These are phyloP conservation scores for Saprolegnia diclina DNA, from an alignment of 352 stramenopile species.

Conservation along the genomic window DNA sequence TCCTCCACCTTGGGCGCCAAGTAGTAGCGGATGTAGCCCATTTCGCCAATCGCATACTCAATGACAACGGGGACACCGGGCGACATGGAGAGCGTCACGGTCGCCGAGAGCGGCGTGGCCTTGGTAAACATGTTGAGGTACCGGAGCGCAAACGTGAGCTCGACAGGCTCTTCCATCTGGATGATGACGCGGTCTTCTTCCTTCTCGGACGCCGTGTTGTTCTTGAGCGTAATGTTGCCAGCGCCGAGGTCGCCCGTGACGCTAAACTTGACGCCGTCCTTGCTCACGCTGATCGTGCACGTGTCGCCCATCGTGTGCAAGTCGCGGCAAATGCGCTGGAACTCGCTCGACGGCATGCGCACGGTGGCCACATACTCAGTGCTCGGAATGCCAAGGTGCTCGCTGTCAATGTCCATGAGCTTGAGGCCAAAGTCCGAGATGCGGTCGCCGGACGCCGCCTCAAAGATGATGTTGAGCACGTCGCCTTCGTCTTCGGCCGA, in stretches of 20 bases:
- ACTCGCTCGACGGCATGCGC: conserved; percentile 94
- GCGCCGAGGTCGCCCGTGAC: conserved; percentile 95
- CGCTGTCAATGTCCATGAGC: conserved; percentile 99
- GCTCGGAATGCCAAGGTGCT: conserved; percentile 98
- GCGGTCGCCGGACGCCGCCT: conserved; percentile 89
- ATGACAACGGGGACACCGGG: conserved; percentile 97
- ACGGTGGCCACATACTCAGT: conserved; percentile 97
- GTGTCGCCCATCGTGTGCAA: conserved; percentile 98
- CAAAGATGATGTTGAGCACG: conserved; percentile 97
- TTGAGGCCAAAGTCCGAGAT: conserved; percentile 98
- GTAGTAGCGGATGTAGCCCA: conserved; percentile 98
- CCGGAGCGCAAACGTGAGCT: conserved; percentile 97
- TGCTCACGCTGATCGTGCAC: conserved; percentile 93
- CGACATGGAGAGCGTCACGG: conserved; percentile 96
- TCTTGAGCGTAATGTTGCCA: conserved; percentile 93
- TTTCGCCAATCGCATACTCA: conserved; percentile 97
- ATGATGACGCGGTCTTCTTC: conserved; percentile 93
- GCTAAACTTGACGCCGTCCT: conserved; percentile 97
- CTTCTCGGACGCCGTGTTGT: conserved; percentile 83
- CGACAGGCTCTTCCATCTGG: conserved; percentile 98
- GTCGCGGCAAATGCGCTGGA: conserved; percentile 98
- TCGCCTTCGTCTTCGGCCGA: conserved; percentile 98
- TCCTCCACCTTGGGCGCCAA: conserved; percentile 99
- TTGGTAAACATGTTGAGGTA: conserved; percentile 99
- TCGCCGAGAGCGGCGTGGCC: conserved; percentile 92